Base-by-base conservation (phyloP, 768 basidiomycete genomes). In the Trametes punicea region DNA sequence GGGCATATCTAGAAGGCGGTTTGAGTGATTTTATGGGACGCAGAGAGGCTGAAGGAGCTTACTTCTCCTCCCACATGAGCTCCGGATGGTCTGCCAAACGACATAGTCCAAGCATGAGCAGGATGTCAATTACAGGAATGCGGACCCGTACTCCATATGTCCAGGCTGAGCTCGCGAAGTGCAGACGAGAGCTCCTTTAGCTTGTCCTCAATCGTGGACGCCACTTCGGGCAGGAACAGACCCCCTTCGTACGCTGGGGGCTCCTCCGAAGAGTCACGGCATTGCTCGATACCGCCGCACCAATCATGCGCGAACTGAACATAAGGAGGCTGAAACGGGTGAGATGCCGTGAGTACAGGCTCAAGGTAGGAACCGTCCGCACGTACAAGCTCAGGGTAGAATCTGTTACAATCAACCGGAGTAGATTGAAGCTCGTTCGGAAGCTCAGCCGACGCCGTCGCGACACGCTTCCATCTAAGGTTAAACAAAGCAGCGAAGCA, bases 151-250 rank as follows among this genome's bases (percentile, higher is more conserved):
- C 90, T 78, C 64, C 90, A 88, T 31, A 93, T 88, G 26, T 81
- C 73, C 59, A 89, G 67, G 65, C 88, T 90, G 36, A 93, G 71
- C 21, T 78, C 67, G 23, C 88, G 80, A 36, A 93, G 74, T 47
- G 80, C 70, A 6, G 74, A 59, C 50, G 76, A 74, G 13, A 87
- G 70, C 48, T 74, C 66, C 62, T 85, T 77, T 46, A 93, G 62
- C 38, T 73, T 73, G 3, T 66, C 61, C 49, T 85, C 81, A 53
- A 92, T 79, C 6, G 81, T 80, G 25, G 71, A 67, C 42, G 80
- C 65, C n/a, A 82, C 73, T 48, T 77, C 77, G 1, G 73, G 59
- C 15, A 48, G 29, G 26, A 60, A 57, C 8, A 54, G 33, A 6
- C 47, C 60, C 0, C 49, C 57, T 4, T 53, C 51, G 42, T 70